Evolutionary conservation across 2,329 filamentous ascomycete species (phyloP), one percentile per base, ranked within the genome.

Genomic region (Ophiostoma angusticollis): DNA sequence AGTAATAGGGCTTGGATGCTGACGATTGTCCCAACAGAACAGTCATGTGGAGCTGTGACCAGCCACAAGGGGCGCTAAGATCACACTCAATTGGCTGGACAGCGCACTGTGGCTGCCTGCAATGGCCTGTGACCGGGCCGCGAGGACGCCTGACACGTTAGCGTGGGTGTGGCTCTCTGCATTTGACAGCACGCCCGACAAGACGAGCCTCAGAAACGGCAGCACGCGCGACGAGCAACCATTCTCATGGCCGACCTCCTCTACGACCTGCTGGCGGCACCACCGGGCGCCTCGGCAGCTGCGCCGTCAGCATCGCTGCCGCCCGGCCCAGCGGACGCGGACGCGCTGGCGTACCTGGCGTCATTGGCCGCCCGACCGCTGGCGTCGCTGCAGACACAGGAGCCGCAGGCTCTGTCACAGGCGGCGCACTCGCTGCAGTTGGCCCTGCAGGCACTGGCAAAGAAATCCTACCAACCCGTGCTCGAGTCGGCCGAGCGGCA

Each of bases 381-480:
- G 36, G 68, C 77, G 18, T 74, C 80, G 25, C 70, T 96, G 39
- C 73, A 74, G 36, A 73, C 74, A 18, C 78, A 72, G 6, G 91
- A 98, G 58, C 79, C 81, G 1, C 78, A 85, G 45, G 77, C 76
- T 1, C 72, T 96, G n/a, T 67, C 80, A 1, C 84, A 95, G 52
- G 71, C 78, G 40, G 80, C 82, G 4, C 85, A 95, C 45, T 82
- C 84, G 0, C 72, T 83, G 29, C 71, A 89, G 12, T 74, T 93
- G 29, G 84, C 85, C 1, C 70, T 96, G 1, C 91, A 98, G 56
- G 74, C 77, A 0, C 74, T 96, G 35, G 89, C 87, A 7, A 93
- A 93, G 51, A 82, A 84, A 49, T 94, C 87, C 1, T 80, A 95
- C 59, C 84, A 80, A 54, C 70, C 79, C 14, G 78, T 96, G 47